These are phyloP conservation scores for Wilcoxina mikolae DNA, from an alignment of 495 filamentous ascomycete species.

Conservation along the genomic window DNA sequence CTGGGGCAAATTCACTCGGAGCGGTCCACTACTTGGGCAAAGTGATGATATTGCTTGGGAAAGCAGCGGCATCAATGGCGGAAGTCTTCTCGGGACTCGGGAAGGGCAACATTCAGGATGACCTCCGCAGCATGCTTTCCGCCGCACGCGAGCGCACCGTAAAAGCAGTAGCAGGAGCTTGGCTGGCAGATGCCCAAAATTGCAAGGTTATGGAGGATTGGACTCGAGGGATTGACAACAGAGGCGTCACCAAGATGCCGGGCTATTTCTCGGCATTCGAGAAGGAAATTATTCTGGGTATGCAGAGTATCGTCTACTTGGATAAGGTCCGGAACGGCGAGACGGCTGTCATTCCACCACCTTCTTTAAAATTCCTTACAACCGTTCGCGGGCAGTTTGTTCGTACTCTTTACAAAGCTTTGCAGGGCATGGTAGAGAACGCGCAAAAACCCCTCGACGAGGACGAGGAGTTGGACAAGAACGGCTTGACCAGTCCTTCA, in stretches of 20 bases:
- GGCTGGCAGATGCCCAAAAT: constrained; percentile 77
- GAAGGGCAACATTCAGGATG: constrained; percentile 49
- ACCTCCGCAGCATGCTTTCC: constrained; percentile 54
- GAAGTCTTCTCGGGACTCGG: constrained; percentile 24
- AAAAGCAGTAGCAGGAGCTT: constrained; percentile 63
- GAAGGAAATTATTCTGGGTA: constrained; percentile 54
- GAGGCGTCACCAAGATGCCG: constrained; percentile 84
- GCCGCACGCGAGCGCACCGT: constrained; percentile 71
- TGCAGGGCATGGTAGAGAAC: constrained; percentile 91
- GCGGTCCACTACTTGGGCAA: constrained; percentile 73
- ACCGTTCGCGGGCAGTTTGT: constrained; percentile 80
- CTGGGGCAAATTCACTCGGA: constrained; percentile 75
- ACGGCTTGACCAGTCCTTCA: constrained; percentile 25
- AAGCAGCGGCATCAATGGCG: constrained; percentile 75
- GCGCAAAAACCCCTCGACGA: constrained; percentile 57
- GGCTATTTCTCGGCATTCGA: constrained; percentile 66
- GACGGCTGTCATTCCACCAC: constrained; percentile 62
- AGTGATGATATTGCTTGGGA: constrained; percentile 64
- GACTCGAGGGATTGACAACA: constrained; percentile 60
- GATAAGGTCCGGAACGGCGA: constrained; percentile 45
- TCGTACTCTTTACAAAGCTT: constrained; percentile 73
- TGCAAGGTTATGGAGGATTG: constrained; percentile 86
- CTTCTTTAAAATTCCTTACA: constrained; percentile 66
- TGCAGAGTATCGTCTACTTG: constrained; percentile 91
- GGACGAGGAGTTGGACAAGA: constrained; percentile 41